Base-by-base conservation (phyloP, 495 filamentous ascomycete genomes). In the Penicillium psychrofluorescens region DNA sequence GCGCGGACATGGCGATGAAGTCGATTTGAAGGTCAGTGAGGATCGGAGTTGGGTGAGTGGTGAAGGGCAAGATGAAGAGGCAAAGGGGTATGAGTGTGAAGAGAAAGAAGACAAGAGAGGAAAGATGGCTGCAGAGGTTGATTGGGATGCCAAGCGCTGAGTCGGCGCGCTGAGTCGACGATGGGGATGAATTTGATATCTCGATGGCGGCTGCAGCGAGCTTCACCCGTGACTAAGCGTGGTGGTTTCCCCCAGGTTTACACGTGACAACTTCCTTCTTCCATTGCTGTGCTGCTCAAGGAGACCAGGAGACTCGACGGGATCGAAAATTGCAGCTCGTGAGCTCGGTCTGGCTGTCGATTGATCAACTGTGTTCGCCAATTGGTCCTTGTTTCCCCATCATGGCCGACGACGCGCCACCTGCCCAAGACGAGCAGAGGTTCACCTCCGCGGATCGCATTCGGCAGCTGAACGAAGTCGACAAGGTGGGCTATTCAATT, bases 381-480 rank as follows among this genome's bases (percentile, higher is more conserved):
- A 22, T 22, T 22, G 22, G 22, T 4, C 4, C 22, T 22, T 22
- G 22, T 22, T 22, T 34, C 32, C 2, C 38, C 29, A 31, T 12
- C 4, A 48, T 48, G 40, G 36, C 38, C n/a, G 59, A 54, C 11
- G 44, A 56, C 31, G 27, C 53, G 31, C 44, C 46, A 22, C 22
- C 22, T 4, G 22, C 22, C 22, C 22, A 22, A 22, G 22, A 22
- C 4, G 31, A 43, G 7, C 46, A 54, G 16, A 60, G 65, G 37
- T 82, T 83, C 52, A 84, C 75, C 16, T 72, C 78, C 13, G 75
- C 75, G 6, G 81, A 89, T 55, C 84, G 82, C 41, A 90, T 95
- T 44, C 76, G 80, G 41, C 83, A 90, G 49, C 76, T 95, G 35
- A 81, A 75, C 53, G 75, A 81, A 12, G 84, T 91, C 40, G 86